Evolutionary conservation across 1,139 yeast genomes (phyloP).

Genomic region (Saccharomycopsis crataegensis): DNA sequence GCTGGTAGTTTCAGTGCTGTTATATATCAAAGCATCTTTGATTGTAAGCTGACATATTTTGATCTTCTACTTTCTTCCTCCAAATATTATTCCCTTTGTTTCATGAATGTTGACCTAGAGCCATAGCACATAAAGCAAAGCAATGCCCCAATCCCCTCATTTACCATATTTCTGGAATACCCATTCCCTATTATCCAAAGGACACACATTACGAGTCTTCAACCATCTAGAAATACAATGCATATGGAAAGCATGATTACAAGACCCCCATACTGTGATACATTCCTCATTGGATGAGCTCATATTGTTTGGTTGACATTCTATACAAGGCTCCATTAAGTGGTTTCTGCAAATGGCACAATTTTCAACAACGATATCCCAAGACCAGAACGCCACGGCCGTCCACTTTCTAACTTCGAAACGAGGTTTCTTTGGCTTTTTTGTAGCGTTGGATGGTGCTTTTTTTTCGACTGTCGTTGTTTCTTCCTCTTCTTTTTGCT

Average conservation of each 20-base stretch:
- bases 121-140: no score
- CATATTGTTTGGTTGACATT: constrained; percentile 83
- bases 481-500: neutral
- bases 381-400: constrained; percentile 98
- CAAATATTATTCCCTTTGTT: no score
- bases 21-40: no score
- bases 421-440: constrained; percentile 17
- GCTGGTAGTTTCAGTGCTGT: no score
- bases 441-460: neutral
- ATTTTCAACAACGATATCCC: constrained; percentile 95
- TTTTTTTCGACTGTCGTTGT: neutral
- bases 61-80: no score
- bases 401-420: constrained; percentile 87
- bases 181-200: constrained; percentile 95
- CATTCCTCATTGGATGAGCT: constrained; percentile 69
- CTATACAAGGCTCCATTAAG: constrained; percentile 97
- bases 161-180: constrained; percentile 22
- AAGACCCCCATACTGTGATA: constrained; percentile 94
- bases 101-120: no score
- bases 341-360: constrained; percentile 99
- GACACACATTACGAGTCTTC: constrained; percentile 95
- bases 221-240: constrained; percentile 97
- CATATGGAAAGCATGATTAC: constrained; percentile 91
- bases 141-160: neutral
- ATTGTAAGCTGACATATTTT: no score